Conservation (phyloP, 2,329 filamentous ascomycete species). For the Pseudohalonectria lignicola region DNA sequence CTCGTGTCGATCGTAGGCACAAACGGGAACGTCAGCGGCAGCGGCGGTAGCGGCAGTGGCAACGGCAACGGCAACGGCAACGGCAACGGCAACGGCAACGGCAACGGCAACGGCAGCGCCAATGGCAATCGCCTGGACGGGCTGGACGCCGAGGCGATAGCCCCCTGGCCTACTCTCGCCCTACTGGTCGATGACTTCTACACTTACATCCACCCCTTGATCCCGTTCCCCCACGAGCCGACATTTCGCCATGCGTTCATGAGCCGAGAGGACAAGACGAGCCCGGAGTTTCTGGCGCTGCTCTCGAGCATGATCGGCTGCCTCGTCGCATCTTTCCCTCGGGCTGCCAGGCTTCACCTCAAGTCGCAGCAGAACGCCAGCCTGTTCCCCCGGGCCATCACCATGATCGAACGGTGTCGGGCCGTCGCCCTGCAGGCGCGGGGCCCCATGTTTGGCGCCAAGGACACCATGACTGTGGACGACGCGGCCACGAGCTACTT, state of each 20-base stretch:
- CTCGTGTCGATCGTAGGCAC: conserved; percentile 37
- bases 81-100: conserved; percentile 18
- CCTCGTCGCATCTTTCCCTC: conserved; percentile 66
- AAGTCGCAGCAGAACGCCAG: conserved; percentile 44
- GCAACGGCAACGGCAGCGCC: conserved; percentile 20
- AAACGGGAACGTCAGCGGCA: too few species aligned
- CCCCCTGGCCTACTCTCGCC: conserved; percentile 55
- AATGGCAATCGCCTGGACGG: conserved; percentile 13
- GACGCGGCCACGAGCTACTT: conserved; percentile 67
- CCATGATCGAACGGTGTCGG: conserved; percentile 60
- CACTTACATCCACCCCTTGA: conserved; percentile 68
- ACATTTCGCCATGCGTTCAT: conserved; percentile 62
- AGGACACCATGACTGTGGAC: conserved; percentile 35
- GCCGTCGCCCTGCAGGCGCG: conserved; percentile 58
- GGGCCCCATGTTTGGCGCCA: conserved; percentile 39
- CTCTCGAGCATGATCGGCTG: conserved; percentile 64
- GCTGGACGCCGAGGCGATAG: conserved; percentile 59
- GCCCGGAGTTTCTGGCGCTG: conserved; percentile 57
- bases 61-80: conserved; percentile 19
- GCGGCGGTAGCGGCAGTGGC: too few species aligned
- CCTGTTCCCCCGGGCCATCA: conserved; percentile 57
- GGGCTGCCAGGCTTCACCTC: conserved; percentile 42
- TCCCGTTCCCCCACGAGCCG: conserved; percentile 69
- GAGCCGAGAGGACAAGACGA: conserved; percentile 53
- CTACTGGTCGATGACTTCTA: conserved; percentile 73